These are phyloP conservation scores for Pseudogymnoascus sp. DNA, from an alignment of 2,329 filamentous ascomycete genomes.

Conservation along the genomic window DNA sequence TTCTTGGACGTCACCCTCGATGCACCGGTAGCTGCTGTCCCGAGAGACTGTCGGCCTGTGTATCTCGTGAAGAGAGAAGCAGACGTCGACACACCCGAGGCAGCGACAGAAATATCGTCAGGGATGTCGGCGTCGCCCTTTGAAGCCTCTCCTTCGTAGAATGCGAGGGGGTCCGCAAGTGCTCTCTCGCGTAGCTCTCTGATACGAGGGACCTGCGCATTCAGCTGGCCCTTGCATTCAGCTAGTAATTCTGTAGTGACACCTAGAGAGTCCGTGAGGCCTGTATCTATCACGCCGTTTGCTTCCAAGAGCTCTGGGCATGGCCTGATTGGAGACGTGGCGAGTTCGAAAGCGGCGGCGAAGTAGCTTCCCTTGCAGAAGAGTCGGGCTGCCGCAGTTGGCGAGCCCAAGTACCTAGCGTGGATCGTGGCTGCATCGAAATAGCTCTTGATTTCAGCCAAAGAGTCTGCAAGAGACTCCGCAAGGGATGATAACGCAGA, in stretches of 20 bases:
- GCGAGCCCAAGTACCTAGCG: constrained; percentile 69
- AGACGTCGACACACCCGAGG: constrained; percentile 73
- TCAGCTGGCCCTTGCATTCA: constrained; percentile 81
- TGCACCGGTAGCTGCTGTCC: constrained; percentile 65
- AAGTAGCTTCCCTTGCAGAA: constrained; percentile 86
- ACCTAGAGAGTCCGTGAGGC: constrained; percentile 73
- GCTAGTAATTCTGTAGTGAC: constrained; percentile 85
- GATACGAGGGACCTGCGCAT: constrained; percentile 79
- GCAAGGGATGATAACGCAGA: constrained; percentile 62
- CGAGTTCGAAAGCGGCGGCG: constrained; percentile 76
- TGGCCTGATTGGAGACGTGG: constrained; percentile 46
- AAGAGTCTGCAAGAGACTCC: constrained; percentile 65
- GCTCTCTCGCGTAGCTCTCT: constrained; percentile 76
- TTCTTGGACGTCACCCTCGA: constrained; percentile 82
- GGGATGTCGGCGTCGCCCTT: constrained; percentile 63
- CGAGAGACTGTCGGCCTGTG: constrained; percentile 62
- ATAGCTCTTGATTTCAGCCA: constrained; percentile 81
- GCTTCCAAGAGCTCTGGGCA: constrained; percentile 46
- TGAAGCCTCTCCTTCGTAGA: constrained; percentile 71
- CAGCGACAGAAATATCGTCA: constrained; percentile 86
- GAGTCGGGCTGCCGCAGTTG: constrained; percentile 62
- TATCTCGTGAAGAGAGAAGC: constrained; percentile 92
- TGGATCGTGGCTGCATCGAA: constrained; percentile 71
- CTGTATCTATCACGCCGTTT: constrained; percentile 61
- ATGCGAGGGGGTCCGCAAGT: constrained; percentile 75